These are phyloP conservation scores for Ochetophila trinervis DNA, from an alignment of 306 rosid species.

Conservation along the genomic window DNA sequence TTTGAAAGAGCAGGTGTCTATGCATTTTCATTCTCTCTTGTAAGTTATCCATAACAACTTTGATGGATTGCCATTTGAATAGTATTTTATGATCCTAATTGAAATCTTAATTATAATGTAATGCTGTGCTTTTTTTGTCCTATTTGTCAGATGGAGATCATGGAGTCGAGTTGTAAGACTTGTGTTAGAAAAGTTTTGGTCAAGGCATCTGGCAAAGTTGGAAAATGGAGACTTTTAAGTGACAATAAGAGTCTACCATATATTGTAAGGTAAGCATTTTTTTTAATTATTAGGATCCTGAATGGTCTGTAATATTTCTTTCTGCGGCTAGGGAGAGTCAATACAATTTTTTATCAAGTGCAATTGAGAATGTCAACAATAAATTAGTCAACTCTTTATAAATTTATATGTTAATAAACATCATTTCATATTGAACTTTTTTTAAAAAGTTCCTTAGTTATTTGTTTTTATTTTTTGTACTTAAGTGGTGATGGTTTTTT, in stretches of 20 bases:
- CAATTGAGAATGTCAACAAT: too few relatives aligned
- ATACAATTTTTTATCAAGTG: too few relatives aligned
- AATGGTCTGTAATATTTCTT: not conserved
- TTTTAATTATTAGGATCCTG: not conserved
- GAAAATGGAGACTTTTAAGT: constrained; percentile 23
- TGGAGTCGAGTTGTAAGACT: constrained; percentile 25
- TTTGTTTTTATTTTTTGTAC: too few relatives aligned
- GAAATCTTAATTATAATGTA: constrained; percentile 1
- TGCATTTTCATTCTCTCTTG: constrained; percentile 41
- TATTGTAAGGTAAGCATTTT: constrained; percentile 33
- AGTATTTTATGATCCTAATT: not conserved
- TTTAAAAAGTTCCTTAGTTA: too few relatives aligned
- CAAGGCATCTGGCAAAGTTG: constrained; percentile 28
- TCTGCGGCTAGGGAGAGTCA: not conserved
- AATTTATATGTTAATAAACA: too few relatives aligned
- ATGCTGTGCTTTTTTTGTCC: constrained; percentile 14
- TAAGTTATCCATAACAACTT: constrained; percentile 24
- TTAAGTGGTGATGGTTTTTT: too few relatives aligned
- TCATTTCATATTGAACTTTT: too few relatives aligned
- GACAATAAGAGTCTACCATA: constrained; percentile 7
- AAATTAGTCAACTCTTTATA: too few relatives aligned
- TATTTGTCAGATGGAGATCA: constrained; percentile 30
- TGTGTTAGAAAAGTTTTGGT: constrained; percentile 24
- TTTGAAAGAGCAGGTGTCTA: constrained; percentile 35
- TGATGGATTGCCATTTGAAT: not conserved